Percentiles rank a stretch among this genome's conserved stretches.
Conservation (phyloP, 495 filamentous ascomycete genomes). For the Penicillium diatomitis region DNA sequence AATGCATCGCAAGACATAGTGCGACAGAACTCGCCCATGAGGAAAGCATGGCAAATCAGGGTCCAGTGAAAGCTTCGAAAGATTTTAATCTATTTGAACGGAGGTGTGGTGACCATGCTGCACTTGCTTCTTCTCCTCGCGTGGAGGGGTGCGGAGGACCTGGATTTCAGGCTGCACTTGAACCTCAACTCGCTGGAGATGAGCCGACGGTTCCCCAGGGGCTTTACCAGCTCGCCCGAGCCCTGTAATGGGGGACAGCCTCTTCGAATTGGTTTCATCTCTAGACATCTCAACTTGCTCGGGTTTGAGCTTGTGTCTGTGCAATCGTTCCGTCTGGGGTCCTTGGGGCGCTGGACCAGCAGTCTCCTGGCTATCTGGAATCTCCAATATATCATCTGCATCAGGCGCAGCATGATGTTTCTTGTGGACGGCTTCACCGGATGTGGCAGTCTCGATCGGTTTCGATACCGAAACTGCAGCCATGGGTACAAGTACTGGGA, state of each 20-base stretch:
- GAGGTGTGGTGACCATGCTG: slow-evolving; percentile 3
- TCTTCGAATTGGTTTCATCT: neutral
- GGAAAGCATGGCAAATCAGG: no score
- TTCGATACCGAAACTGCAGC: neutral
- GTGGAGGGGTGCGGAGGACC: slow-evolving; percentile 11
- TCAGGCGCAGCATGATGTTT: neutral
- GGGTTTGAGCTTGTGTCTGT: neutral
- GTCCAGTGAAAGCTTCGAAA: neutral
- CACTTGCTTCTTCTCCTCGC: neutral
- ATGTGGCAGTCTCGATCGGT: neutral
- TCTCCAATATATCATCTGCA: slow-evolving; percentile 14
- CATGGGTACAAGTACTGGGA: slow-evolving; percentile 4
- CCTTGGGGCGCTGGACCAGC: neutral
- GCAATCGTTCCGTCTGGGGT: neutral
- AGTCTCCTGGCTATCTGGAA: slow-evolving; percentile 29
- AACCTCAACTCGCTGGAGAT: slow-evolving; percentile 4
- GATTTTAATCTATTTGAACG: slow-evolving; percentile 1
- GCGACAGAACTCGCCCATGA: no score
- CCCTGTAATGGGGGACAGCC: neutral
- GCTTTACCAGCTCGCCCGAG: neutral
- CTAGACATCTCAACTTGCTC: neutral
- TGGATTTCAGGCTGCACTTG: slow-evolving; percentile 7
- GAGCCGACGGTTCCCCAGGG: neutral
- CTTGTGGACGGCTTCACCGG: neutral
- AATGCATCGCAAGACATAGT: no score